Evolutionary conservation across 1,139 yeast species (phyloP), one percentile per base, ranked within the genome.

Genomic region (Scheffersomyces parashehatae): DNA sequence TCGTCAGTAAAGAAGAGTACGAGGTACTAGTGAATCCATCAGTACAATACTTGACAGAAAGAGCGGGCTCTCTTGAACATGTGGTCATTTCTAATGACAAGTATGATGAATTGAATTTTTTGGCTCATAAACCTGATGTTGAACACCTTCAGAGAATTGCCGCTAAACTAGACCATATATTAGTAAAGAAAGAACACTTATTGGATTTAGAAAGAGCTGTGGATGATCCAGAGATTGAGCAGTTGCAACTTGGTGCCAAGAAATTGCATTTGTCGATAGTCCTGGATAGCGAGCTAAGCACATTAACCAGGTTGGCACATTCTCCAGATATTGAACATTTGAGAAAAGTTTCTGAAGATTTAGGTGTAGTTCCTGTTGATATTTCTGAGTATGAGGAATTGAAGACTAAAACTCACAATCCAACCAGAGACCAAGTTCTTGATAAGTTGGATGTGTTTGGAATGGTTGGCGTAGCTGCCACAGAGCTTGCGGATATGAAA

Each of bases 351-450:
- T 55, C 59, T 20, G 40, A 44, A 29, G 34, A 40, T 31, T 50
- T 38, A 39, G 65, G 63, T 6, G 53, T 54, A 26, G 49, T 56
- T 5, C 46, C 54, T 13, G 40, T 51, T 26, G 31, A 46, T 9
- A 41, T 37, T 15, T 38, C 43, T 14, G 56, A 53, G 16, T 58
- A 64, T 44, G 52, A 59, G 3, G 55, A 53, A 5, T 53, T 71
- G 37, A 31, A 47, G 35, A 45, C 43, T 10, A 57, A 57, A 36
- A 65, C 69, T 2, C 52, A 60, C 20, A 51, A 60, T 2, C 79
- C 79, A 13, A 55, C 69, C 14, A 45, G 64, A 13, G 73, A 68
- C 1, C 67, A 67, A 39, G 46, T 81, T 20, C 45, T 52, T 14
- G 52, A 56, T 5, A 61, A 62, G 38, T 81, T 79, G 34, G 45